Evolutionary conservation across 768 basidiomycete genomes (phyloP), one percentile per base, ranked within the genome.

Genomic region (Termitomyces sp.): DNA sequence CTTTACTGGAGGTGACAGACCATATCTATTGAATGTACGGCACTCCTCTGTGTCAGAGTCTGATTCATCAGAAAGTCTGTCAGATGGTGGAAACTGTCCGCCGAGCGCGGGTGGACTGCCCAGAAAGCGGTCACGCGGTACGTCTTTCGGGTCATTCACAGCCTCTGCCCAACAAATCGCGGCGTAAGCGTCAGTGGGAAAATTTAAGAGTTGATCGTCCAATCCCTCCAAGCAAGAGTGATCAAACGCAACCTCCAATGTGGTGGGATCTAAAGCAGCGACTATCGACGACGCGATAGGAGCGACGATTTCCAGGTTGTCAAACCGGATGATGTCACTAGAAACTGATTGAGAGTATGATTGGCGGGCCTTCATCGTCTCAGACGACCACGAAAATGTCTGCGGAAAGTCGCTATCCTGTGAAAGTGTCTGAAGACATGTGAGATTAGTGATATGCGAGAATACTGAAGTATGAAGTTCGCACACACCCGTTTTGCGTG

Each of bases 181-280:
- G 6, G 71, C 65, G 56, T 73, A 77, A 12, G 75, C 72, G 24
- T 72, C 70, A 20, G 59, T 57, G 3, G 77, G 77, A 24, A 68
- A 69, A 46, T 70, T 69, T 9, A 76, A 64, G 22, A 77, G 68
- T 18, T 66, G 61, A 52, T 73, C 70, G 42, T 76, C 76, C 13
- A 78, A 68, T 8, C 76, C 76, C 24, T 73, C 68, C 28, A 78
- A 62, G 59, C 73, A 74, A 49, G 71, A 69, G 34, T 64, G 36
- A 64, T 78, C 72, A 54, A 77, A 75, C 10, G 69, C 74, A 49
- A 73, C 62, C 13, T 71, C 69, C 29, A 75, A 65, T 1, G 72
- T 72, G 18, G 74, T 75, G 24, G 67, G 72, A 53, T 77, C 75
- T 48, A 78, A 63, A 44, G 75, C 33, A 36, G 62, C 41, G 42